Evolutionary conservation across 192 early-diverging fungal species (phyloP), one percentile per base, ranked within the genome.

Genomic region (Globomyces pollinis-pini): DNA sequence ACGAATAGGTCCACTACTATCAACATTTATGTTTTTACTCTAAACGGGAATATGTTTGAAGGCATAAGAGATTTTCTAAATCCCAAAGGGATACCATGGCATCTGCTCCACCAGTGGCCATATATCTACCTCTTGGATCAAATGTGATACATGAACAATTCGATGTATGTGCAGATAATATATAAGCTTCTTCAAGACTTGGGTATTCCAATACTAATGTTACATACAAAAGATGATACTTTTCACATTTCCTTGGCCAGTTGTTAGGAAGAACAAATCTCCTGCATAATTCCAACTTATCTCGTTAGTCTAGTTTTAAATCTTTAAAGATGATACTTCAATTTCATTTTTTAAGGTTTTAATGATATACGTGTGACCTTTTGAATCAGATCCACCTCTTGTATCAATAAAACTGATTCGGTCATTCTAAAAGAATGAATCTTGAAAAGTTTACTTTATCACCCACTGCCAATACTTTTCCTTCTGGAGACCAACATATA

Each of bases 401-500:
- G 83, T 77, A 69, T 91, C 89, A 28, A 91, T 90, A 66, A 91
- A 85, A 18, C 77, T 76, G 20, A 91, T 80, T 16, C 74, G 66
- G 56, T 89, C 88, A 20, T 89, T 85, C 83, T 87, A 32, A 30
- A 29, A 43, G 36, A 32, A 51, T 50, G 38, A 35, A 3, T 31
- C 32, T 11, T 9, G 34, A 32, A 18, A 28, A 3, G 4, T 42
- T 31, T 36, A 86, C 85, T 71, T 91, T 90, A 64, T 88, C 84
- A 2, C 90, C 90, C 2, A 91, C 88, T 18, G 90, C 88, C 49
- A 91, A 85, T 39, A 71, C 66, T 26, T 74, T 71, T 6, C 88
- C 90, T 54, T 90, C 81, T 1, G 87, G 85, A 56, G 83, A 84
- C 90, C 90, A 91, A 35, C 78, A 81, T 24, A 90, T 78, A 65